Conservation (phyloP, 306 rosid species). For the Vicia villosa region DNA sequence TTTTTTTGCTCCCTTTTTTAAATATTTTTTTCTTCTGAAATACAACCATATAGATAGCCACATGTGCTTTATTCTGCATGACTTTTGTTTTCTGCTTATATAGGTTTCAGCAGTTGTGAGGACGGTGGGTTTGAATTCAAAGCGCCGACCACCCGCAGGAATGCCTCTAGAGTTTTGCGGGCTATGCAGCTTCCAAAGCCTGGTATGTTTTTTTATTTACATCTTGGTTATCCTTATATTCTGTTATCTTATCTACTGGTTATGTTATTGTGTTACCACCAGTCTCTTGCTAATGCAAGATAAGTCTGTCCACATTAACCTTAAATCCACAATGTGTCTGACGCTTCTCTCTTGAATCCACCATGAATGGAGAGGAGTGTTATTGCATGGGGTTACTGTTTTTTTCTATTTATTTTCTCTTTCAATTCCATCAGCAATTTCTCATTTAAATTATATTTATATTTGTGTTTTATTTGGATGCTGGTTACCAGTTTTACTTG, state of each 20-base stretch:
- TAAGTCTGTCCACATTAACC: not conserved
- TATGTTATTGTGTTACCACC: not conserved
- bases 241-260: not conserved
- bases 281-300: not conserved
- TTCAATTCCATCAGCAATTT: not conserved
- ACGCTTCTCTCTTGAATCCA: constrained; percentile 6
- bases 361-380: not conserved
- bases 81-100: constrained; percentile 21
- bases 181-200: constrained; percentile 97
- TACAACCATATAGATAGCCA: not conserved
- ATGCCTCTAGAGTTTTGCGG: constrained; percentile 79
- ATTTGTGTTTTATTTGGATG: constrained; percentile 23
- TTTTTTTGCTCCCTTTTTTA: not conserved
- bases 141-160: constrained; percentile 81
- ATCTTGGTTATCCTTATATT: constrained; percentile 6
- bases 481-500: constrained; percentile 73
- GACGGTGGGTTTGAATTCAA: constrained; percentile 65
- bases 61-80: constrained; percentile 5
- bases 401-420: not conserved
- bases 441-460: not conserved
- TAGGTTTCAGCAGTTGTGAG: constrained; percentile 58
- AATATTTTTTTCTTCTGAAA: not conserved
- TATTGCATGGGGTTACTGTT: not conserved
- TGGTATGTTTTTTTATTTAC: constrained; percentile 46
- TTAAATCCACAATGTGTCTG: not conserved